phyloP scores from a whole-genome alignment of 441 rosid genomes.

The Gossypium davidsonii region DNA sequence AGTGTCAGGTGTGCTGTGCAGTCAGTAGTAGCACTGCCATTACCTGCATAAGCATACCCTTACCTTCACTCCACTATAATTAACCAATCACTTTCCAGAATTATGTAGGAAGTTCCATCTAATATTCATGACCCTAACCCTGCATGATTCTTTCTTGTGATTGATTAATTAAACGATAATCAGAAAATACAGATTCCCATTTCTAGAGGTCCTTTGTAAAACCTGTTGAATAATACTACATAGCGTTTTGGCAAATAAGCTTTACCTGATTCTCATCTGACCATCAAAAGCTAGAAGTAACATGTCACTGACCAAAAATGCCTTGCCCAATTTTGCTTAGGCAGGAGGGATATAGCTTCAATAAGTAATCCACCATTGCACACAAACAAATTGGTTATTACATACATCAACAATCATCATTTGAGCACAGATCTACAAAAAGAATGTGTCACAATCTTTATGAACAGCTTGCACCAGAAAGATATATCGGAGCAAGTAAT shows the following conservation, averaged over 20 bases:
- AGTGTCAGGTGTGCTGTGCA: neutral
- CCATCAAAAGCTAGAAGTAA: neutral
- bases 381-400: conserved; percentile 21
- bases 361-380: neutral
- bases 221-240: neutral
- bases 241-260: neutral
- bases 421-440: conserved; percentile 5
- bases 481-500: conserved; percentile 7
- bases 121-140: neutral
- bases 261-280: conserved; percentile 1
- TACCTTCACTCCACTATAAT: neutral
- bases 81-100: neutral
- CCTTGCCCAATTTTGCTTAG: conserved; percentile 6
- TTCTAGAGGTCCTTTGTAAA: neutral
- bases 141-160: neutral
- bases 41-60: neutral
- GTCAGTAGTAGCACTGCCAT: neutral
- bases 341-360: neutral
- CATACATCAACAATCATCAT: conserved; percentile 15
- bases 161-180: neutral
- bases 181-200: neutral
- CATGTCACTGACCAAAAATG: neutral
- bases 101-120: neutral
- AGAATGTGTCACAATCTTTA: conserved; percentile 9
- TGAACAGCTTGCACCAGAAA: conserved; percentile 21